Conservation (phyloP, 805 yeast genomes). For the Zygosaccharomyces bisporus region DNA sequence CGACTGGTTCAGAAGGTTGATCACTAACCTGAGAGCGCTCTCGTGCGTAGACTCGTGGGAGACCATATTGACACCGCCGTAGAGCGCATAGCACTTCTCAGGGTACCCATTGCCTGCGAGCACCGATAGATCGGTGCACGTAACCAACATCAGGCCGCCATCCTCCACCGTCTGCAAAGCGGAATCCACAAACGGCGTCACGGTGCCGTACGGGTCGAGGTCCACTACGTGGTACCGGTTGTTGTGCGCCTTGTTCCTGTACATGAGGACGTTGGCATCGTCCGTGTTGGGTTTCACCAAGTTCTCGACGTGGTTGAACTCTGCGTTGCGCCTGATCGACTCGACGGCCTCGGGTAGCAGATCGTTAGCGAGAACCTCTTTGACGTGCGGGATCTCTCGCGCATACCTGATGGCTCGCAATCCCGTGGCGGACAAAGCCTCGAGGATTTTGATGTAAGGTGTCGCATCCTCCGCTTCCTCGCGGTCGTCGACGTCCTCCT, state of each 20-base stretch:
- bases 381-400: constrained; percentile 77
- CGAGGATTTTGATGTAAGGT: constrained; percentile 67
- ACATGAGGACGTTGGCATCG: constrained; percentile 88
- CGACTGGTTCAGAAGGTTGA: constrained; percentile 67
- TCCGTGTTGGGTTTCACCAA: constrained; percentile 69
- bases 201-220: constrained; percentile 96
- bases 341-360: constrained; percentile 80
- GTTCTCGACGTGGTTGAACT: constrained; percentile 55
- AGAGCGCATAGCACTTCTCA: constrained; percentile 90
- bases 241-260: constrained; percentile 40
- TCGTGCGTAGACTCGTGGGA: constrained; percentile 83
- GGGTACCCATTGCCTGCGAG: constrained; percentile 95
- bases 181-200: constrained; percentile 90
- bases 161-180: constrained; percentile 82
- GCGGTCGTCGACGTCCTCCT: constrained; percentile 21
- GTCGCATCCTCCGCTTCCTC: constrained; percentile 8
- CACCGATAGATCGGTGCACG: constrained; percentile 95
- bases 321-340: constrained; percentile 68
- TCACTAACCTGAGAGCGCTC: constrained; percentile 81
- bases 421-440: constrained; percentile 94
- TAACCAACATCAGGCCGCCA: constrained; percentile 80
- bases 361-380: constrained; percentile 83
- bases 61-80: constrained; percentile 88
- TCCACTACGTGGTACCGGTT: constrained; percentile 79
- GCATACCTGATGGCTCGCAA: constrained; percentile 91